These are phyloP conservation scores for Aureobasidium pullulans DNA, from an alignment of 2,329 filamentous ascomycete genomes.

Conservation along the genomic window DNA sequence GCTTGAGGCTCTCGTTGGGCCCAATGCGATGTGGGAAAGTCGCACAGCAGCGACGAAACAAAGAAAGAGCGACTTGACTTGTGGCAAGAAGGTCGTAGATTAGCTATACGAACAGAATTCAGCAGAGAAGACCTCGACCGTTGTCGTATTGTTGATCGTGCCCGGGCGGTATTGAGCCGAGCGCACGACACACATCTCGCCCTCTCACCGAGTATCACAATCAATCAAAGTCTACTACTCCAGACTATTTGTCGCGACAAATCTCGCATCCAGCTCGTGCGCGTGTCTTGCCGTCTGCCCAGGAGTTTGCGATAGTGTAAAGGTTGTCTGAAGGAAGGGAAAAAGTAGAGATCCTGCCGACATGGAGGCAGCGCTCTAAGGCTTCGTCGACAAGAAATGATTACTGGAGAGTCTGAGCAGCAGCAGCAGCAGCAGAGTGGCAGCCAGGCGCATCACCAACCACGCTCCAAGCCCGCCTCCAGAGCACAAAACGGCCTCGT, in stretches of 20 bases:
- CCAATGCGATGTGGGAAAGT: neutral
- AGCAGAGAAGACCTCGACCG: neutral
- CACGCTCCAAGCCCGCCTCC: neutral
- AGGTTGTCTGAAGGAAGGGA: neutral
- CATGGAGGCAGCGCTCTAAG: neutral
- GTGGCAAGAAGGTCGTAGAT: neutral
- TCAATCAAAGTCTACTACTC: neutral
- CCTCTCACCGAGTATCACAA: neutral
- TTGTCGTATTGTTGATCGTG: neutral
- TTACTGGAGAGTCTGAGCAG: neutral
- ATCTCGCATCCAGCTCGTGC: neutral
- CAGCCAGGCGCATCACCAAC: neutral
- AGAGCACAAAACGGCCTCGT: conserved; percentile 14
- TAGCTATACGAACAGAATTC: neutral
- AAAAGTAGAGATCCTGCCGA: neutral
- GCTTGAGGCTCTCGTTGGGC: neutral
- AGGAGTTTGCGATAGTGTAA: neutral
- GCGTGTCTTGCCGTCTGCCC: no score
- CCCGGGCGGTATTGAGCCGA: neutral
- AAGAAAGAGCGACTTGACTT: neutral
- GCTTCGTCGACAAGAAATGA: neutral
- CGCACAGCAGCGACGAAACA: neutral
- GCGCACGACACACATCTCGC: neutral
- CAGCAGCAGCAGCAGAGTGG: neutral
- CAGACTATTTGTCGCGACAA: neutral